These are phyloP conservation scores for Chaetomium tenue DNA, from an alignment of 495 filamentous ascomycete genomes.

Conservation along the genomic window DNA sequence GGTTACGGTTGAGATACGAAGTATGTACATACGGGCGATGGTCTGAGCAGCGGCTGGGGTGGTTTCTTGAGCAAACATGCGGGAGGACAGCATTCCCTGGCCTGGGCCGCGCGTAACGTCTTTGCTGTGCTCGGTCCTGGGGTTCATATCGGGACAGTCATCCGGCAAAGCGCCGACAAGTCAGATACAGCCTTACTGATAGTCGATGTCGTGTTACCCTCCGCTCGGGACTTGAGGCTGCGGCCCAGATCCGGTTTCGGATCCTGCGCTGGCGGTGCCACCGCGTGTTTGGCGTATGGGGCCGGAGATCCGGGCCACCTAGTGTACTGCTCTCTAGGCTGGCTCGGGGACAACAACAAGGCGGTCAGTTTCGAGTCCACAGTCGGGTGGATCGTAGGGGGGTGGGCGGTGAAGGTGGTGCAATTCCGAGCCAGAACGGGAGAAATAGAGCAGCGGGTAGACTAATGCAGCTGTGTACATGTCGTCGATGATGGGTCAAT, in stretches of 20 bases:
- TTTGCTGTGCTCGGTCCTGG: background rate
- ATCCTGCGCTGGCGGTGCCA: background rate
- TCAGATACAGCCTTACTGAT: conserved; percentile 2
- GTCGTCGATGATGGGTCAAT: background rate
- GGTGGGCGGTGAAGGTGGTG: background rate
- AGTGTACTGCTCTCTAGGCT: background rate
- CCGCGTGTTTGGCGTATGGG: background rate
- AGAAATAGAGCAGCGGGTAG: background rate
- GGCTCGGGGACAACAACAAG: background rate
- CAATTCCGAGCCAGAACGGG: background rate
- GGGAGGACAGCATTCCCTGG: background rate
- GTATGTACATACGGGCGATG: too few relatives aligned
- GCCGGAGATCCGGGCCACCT: conserved; percentile 4
- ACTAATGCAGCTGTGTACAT: background rate
- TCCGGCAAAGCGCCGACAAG: background rate
- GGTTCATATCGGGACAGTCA: background rate
- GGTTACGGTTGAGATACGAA: background rate
- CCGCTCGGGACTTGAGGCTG: background rate
- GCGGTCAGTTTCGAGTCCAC: background rate
- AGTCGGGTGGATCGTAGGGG: background rate
- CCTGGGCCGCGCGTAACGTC: background rate
- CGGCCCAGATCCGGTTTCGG: conserved; percentile 9
- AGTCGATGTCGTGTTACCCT: conserved; percentile 8
- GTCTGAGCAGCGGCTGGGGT: background rate
- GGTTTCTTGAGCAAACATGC: background rate